Percentiles rank a stretch among this genome's conserved stretches.
Conservation (phyloP, 1,139 yeast species). For the Candida gigantensis region DNA sequence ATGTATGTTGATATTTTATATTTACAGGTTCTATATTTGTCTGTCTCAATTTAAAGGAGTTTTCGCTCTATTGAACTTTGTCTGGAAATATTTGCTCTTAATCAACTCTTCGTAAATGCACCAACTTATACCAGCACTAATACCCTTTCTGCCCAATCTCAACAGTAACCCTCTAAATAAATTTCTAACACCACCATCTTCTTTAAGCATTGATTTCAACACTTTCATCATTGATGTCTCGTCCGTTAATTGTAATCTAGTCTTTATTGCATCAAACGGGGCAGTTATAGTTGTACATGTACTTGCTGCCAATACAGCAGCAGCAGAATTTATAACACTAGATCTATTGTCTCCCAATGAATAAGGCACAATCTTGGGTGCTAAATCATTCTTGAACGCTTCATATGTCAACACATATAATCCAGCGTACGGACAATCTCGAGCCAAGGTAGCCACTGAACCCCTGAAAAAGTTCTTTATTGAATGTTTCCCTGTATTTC, state of each 20-base stretch:
- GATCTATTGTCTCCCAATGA: slow-evolving; percentile 26
- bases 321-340: slow-evolving; percentile 61
- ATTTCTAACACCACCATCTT: slow-evolving; percentile 58
- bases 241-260: slow-evolving; percentile 71
- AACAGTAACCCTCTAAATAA: slow-evolving; percentile 83
- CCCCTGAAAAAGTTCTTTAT: slow-evolving; percentile 79
- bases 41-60: slow-evolving; percentile 4
- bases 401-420: slow-evolving; percentile 85
- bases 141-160: slow-evolving; percentile 79
- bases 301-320: slow-evolving; percentile 77
- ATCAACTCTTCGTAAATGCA: slow-evolving; percentile 89
- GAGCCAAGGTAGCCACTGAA: slow-evolving; percentile 77
- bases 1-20: neutral
- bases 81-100: slow-evolving; percentile 27
- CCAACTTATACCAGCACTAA: slow-evolving; percentile 97
- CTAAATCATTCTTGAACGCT: slow-evolving; percentile 51
- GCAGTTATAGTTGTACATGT: slow-evolving; percentile 86
- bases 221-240: slow-evolving; percentile 27
- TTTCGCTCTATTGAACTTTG: slow-evolving; percentile 8
- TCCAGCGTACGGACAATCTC: slow-evolving; percentile 98
- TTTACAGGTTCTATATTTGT: slow-evolving; percentile 4
- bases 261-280: slow-evolving; percentile 93
- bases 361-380: slow-evolving; percentile 21
- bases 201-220: slow-evolving; percentile 40
- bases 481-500: slow-evolving; percentile 23